Base-by-base conservation (phyloP, 2,329 filamentous ascomycete species). In the Venturia aucupariae region DNA sequence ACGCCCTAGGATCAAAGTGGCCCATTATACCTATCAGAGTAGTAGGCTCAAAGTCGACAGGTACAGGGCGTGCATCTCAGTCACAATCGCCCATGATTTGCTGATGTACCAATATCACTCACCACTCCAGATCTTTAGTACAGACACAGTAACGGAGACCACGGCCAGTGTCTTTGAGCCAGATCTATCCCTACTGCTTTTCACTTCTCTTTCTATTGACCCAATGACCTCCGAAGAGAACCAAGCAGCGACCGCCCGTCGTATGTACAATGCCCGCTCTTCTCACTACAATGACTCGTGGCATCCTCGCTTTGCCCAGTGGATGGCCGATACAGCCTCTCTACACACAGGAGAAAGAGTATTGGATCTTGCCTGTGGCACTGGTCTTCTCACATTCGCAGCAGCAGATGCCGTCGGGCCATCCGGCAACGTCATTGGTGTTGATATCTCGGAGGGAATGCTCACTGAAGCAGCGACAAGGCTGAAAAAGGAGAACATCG, bases 301-400 rank as follows among this genome's bases (percentile, higher is more conserved):
- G 72, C 78, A 79, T 65, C 69, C 70, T 19, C 69, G 72, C 38
- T 78, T 79, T 64, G 75, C 76, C 2, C 69, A 67, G 38, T 72
- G 76, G 38, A 76, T 78, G 65, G 68, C 74, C 10, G 70, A 74
- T 35, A 67, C 68, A 11, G 60, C 68, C 6, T 60, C 67, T 5
- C 64, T 70, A 8, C 54, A 68, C 60, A 69, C 73, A 15, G 77
- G 76, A 32, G 73, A 78, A 61, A 65, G 73, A 27, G 68, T 80
- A n/a, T 73, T 80, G 15, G 78, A 80, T 63, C 70, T 80, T 19
- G 78, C 78, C 6, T 79, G 77, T 66, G 78, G 78, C 4, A 80
- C 78, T 6, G 79, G 78, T 5, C 72, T 80, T 0, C 70, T 79
- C 19, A 75, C 73, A 0, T 74, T 78, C 66, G 71, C 73, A 8